These are phyloP conservation scores for Blastobotrys buckinghamii DNA, from an alignment of 1,139 yeast species.

Conservation along the genomic window DNA sequence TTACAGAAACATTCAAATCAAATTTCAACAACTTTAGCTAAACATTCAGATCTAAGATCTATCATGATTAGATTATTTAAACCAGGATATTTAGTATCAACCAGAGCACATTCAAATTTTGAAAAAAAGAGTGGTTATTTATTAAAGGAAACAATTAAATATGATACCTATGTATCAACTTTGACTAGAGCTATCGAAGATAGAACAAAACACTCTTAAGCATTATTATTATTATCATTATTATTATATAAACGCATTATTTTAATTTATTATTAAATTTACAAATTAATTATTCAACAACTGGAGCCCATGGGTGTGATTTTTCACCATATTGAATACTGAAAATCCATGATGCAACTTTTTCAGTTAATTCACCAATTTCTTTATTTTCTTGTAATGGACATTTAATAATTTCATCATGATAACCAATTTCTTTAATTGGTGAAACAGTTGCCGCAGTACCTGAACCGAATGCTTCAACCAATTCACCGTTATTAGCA, in stretches of 20 bases:
- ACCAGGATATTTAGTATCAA: slow-evolving; percentile 23
- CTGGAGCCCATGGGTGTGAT: slow-evolving; percentile 43
- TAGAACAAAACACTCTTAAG: slow-evolving; percentile 9
- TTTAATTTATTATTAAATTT: background rate
- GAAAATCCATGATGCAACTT: slow-evolving; percentile 76
- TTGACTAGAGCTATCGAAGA: slow-evolving; percentile 26
- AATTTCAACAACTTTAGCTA: slow-evolving; percentile 24
- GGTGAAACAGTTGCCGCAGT: slow-evolving; percentile 98
- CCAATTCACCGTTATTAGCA: slow-evolving; percentile 71
- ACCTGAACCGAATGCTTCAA: slow-evolving; percentile 97
- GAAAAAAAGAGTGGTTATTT: slow-evolving; percentile 29
- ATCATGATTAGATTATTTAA: slow-evolving; percentile 25
- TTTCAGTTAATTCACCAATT: slow-evolving; percentile 70
- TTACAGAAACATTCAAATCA: slow-evolving; percentile 22
- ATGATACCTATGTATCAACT: slow-evolving; percentile 27
- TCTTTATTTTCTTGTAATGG: slow-evolving; percentile 77
- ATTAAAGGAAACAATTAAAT: slow-evolving; percentile 31
- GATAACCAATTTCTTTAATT: slow-evolving; percentile 78
- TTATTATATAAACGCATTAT: too few species aligned
- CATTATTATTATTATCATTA: background rate
- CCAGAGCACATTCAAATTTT: slow-evolving; percentile 33
- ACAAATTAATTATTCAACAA: slow-evolving; percentile 3
- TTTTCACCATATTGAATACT: slow-evolving; percentile 84
- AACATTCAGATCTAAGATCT: slow-evolving; percentile 25
- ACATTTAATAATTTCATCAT: slow-evolving; percentile 61